These are phyloP conservation scores for Microdochium bolleyi DNA, from an alignment of 2,329 filamentous ascomycete species.

Conservation along the genomic window DNA sequence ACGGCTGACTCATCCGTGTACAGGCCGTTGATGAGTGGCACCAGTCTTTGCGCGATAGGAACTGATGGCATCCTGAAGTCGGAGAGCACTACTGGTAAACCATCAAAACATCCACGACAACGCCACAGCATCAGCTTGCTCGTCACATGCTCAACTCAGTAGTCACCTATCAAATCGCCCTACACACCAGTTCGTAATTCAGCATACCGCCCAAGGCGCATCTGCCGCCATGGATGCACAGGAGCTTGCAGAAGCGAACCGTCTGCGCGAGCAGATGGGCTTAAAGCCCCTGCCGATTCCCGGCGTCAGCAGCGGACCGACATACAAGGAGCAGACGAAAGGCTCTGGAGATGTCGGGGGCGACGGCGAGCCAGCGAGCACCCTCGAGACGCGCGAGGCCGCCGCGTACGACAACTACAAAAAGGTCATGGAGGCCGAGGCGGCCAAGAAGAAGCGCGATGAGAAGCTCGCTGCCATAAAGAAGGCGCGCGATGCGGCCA, in stretches of 20 bases:
- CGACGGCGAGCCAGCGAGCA: constrained; percentile 70
- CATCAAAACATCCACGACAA: too few species aligned
- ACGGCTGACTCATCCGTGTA: constrained; percentile 1
- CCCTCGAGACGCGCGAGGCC: constrained; percentile 72
- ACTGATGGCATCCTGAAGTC: background rate
- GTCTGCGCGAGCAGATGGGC: constrained; percentile 80
- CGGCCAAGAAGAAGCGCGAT: constrained; percentile 69
- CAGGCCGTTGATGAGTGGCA: background rate
- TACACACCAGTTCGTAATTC: too few species aligned
- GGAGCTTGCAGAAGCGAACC: constrained; percentile 88
- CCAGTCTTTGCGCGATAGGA: too few species aligned
- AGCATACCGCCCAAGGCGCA: too few species aligned
- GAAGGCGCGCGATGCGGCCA: constrained; percentile 77
- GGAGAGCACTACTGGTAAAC: too few species aligned
- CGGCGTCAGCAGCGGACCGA: constrained; percentile 36
- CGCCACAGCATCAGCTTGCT: too few species aligned
- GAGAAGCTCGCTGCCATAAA: constrained; percentile 77
- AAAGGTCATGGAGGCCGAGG: constrained; percentile 60
- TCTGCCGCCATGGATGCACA: constrained; percentile 50
- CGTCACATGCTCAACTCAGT: too few species aligned
- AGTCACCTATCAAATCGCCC: too few species aligned
- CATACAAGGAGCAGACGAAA: constrained; percentile 27
- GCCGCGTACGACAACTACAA: constrained; percentile 66
- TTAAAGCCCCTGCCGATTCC: constrained; percentile 85
- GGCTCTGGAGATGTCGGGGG: constrained; percentile 37